These are phyloP conservation scores for Cicer judaicum DNA, from an alignment of 306 rosid species.

Conservation along the genomic window DNA sequence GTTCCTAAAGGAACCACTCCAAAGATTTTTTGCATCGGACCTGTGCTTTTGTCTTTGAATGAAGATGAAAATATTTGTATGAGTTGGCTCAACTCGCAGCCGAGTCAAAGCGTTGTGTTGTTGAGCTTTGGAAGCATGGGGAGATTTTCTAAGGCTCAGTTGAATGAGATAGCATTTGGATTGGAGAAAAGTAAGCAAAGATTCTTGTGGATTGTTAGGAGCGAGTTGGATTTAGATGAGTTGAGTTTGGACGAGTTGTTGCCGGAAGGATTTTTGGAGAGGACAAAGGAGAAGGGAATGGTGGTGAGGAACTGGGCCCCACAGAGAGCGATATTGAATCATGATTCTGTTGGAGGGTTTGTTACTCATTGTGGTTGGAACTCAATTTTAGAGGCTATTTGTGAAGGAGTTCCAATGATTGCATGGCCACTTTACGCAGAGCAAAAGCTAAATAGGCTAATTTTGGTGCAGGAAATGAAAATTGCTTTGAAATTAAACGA, in stretches of 20 bases:
- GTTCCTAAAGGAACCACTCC: conserved; percentile 37
- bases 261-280: conserved; percentile 52
- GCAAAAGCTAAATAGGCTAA: conserved; percentile 47
- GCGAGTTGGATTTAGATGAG: conserved; percentile 39
- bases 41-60: conserved; percentile 16
- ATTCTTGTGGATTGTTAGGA: conserved; percentile 63
- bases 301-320: conserved; percentile 60
- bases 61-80: conserved; percentile 42
- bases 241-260: conserved; percentile 14
- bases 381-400: conserved; percentile 38
- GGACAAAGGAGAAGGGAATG: conserved; percentile 43
- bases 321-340: conserved; percentile 51
- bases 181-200: conserved; percentile 63
- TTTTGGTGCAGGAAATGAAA: conserved; percentile 42
- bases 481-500: neutral
- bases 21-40: conserved; percentile 49
- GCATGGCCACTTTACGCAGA: conserved; percentile 67
- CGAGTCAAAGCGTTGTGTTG: conserved; percentile 59
- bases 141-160: conserved; percentile 45
- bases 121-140: conserved; percentile 72
- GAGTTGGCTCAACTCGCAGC: conserved; percentile 62
- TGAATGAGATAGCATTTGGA: conserved; percentile 60
- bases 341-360: neutral
- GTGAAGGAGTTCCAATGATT: conserved; percentile 44
- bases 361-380: conserved; percentile 2